A percentile compares a stretch with the other conserved stretches of the same genome.
Evolutionary conservation across 495 filamentous ascomycete species (phyloP).

Genomic region (Glarea lozoyensis): DNA sequence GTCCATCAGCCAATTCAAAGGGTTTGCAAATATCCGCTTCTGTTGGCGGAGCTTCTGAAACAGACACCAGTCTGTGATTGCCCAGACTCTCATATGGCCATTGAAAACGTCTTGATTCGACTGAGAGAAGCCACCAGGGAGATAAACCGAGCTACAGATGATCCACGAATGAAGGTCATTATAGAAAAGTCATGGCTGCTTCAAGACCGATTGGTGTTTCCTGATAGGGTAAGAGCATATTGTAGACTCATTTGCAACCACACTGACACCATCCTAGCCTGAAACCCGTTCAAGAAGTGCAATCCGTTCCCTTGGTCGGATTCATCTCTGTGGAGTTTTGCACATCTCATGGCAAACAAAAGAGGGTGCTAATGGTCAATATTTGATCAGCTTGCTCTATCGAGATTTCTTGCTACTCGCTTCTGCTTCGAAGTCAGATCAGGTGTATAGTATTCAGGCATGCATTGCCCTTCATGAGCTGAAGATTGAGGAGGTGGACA

Average conservation of each 20-base stretch:
- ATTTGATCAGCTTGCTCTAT: conserved; percentile 85
- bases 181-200: conserved; percentile 69
- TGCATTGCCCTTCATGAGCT: conserved; percentile 62
- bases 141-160: conserved; percentile 71
- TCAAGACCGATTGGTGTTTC: conserved; percentile 67
- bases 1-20: conserved; percentile 77
- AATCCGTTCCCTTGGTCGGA: conserved; percentile 70
- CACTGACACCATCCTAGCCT: conserved; percentile 25
- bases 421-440: conserved; percentile 46
- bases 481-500: conserved; percentile 67
- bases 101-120: conserved; percentile 62
- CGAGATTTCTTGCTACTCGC: conserved; percentile 73
- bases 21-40: conserved; percentile 83
- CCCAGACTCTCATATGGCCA: conserved; percentile 66
- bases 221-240: conserved; percentile 48
- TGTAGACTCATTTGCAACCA: not conserved
- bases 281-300: conserved; percentile 39
- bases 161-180: conserved; percentile 43
- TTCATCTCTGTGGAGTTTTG: conserved; percentile 77
- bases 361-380: conserved; percentile 59
- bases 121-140: conserved; percentile 62
- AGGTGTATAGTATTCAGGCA: conserved; percentile 63
- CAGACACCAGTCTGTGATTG: conserved; percentile 78
- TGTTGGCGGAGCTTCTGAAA: conserved; percentile 75
- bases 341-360: conserved; percentile 74